Evolutionary conservation across 371 early-diverging fungal species (phyloP), one percentile per base, ranked within the genome.

Genomic region (Lichtheimia ornata): DNA sequence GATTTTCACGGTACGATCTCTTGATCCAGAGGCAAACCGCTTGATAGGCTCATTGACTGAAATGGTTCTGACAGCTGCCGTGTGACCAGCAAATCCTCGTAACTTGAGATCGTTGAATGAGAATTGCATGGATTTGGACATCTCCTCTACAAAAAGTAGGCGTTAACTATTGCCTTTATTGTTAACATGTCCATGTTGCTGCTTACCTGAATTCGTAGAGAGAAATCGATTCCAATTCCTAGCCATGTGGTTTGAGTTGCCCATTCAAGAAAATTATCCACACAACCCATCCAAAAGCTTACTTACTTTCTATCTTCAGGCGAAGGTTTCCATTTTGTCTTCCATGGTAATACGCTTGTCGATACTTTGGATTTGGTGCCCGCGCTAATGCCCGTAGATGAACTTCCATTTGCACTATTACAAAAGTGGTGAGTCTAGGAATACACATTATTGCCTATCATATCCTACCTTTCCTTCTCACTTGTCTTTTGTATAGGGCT

Each of bases 51-150:
- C 89, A 58, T 88, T 84, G 2, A 83, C 73, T 1, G 82, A 74
- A 40, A 88, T 72, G 3, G 83, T 73, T 9, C 81, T 65, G 49
- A 88, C 60, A 3, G 82, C 72, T 2, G 82, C 79, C 0, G 75
- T 76, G 55, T 88, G 87, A 3, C 84, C 88, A 58, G 82, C 84
- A 65, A 82, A 84, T 3, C 85, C 85, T 42, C 86, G 62, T 13
- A 88, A 62, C 45, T 88, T 88, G 28, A 85, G 70, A 59, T 88
- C 87, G 51, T 88, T 86, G 56, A 88, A 88, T 0, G 85, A 84
- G 67, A 88, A 88, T 44, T 88, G 88, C 83, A 85, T 80, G 1
- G 83, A 76, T 42, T 88, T 86, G 14, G 88, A 85, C 88, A 88
- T 88, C 65, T 88, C 88, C 67, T 86, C 86, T 78, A 45, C 12